Conservation (phyloP, 2,329 filamentous ascomycete species). For the Colletotrichum falcatum region DNA sequence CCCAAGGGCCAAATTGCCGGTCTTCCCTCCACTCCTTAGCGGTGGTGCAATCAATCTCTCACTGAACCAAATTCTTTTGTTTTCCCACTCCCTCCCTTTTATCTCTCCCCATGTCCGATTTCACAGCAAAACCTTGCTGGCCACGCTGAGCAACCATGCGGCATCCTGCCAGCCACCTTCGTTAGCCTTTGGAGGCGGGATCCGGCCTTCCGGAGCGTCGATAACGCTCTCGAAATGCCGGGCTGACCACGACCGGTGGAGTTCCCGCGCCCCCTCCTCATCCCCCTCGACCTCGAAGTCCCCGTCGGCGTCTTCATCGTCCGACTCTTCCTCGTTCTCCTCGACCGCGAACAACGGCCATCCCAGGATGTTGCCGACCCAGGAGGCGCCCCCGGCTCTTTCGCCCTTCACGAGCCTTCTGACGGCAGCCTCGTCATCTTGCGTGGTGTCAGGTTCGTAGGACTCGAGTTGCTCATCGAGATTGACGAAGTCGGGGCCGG, state of each 20-base stretch:
- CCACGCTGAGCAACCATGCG: conserved; percentile 75
- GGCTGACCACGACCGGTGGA: conserved; percentile 49
- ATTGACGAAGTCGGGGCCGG: conserved; percentile 73
- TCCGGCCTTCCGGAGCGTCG: conserved; percentile 56
- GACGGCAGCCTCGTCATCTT: conserved; percentile 70
- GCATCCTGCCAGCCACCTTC: conserved; percentile 75
- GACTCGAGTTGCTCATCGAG: conserved; percentile 70
- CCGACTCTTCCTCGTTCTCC: conserved; percentile 67
- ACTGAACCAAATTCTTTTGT: neutral
- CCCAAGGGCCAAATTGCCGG: conserved; percentile 1
- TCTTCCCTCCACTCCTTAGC: neutral
- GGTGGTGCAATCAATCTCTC: conserved; percentile 3
- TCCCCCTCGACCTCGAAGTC: conserved; percentile 47
- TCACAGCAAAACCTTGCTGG: conserved; percentile 70
- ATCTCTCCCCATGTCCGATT: neutral
- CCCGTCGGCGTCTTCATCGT: conserved; percentile 55
- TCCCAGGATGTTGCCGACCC: conserved; percentile 68
- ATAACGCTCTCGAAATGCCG: conserved; percentile 57
- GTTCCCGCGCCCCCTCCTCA: conserved; percentile 45
- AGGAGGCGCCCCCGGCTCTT: conserved; percentile 64
- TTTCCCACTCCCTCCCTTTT: neutral
- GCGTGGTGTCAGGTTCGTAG: conserved; percentile 61
- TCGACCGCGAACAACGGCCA: conserved; percentile 74
- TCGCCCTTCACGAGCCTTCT: conserved; percentile 67
- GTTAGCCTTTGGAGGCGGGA: conserved; percentile 63